Evolutionary conservation across 148 eudicot genomes (phyloP), one percentile per base, ranked within the genome.

Genomic region (Dysphania ambrosioides): DNA sequence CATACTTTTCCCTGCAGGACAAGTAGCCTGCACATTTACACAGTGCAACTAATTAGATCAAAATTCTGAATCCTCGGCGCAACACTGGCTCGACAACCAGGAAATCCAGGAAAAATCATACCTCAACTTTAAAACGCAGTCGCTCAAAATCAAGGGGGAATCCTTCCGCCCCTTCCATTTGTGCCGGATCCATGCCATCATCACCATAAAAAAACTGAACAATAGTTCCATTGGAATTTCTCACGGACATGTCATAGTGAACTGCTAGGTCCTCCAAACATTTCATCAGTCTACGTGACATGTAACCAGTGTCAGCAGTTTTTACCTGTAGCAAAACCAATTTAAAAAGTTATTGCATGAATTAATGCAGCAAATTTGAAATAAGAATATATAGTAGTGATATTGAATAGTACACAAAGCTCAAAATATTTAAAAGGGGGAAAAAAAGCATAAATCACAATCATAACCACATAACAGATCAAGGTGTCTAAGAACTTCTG

Each of bases 271-370:
- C 99, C 77, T 95, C 99, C 83, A 95, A 82, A 66, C 92, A 84
- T 84, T 95, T 92, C 86, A 95, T 92, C 69, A 95, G 87, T 83
- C 91, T 89, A 80, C 99, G 97, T 78, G 99, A 92, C 94, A 92
- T 95, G 66, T 95, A 95, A 55, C 99, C 97, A n/a, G 99, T 95
- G 72, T 95, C 99, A 59, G 99, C 99, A 65, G 97, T 95, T 89
- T 95, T 95, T 62, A 92, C 99, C 98, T 92, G 90, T 80, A 84
- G 35, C 44, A 59, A 77, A 66, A 61, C 75, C 53, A 53, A 67
- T 40, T 26, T 31, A 55, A 27, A 9, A 53, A n/a, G 40, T 62
- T 36, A 49, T 55, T 12, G 51, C 51, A 53, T 27, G 9, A 55
- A 16, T 26, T 10, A 73, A 24, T 40, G 26, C 51, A 57, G 35